These are phyloP conservation scores for Cudoniella acicularis DNA, from an alignment of 495 filamentous ascomycete genomes.

Conservation along the genomic window DNA sequence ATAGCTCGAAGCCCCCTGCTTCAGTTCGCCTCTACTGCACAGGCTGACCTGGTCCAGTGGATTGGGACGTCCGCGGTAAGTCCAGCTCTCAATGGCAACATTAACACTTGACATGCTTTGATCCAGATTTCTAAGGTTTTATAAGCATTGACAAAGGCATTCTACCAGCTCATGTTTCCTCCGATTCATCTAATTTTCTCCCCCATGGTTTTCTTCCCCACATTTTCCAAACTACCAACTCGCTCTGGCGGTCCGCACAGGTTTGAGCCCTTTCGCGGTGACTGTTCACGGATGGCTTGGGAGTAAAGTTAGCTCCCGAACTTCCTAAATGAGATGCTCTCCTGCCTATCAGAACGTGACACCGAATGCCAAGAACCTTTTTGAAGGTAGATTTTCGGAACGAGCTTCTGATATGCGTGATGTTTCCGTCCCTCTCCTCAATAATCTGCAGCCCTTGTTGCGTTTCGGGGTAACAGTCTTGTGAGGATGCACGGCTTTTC, in stretches of 20 bases:
- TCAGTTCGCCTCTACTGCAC: background rate
- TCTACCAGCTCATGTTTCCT: background rate
- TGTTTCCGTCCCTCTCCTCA: background rate
- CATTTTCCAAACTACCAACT: background rate
- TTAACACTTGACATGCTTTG: background rate
- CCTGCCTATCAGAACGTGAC: background rate
- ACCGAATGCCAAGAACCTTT: background rate
- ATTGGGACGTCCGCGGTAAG: too few species aligned
- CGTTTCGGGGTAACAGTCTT: too few species aligned
- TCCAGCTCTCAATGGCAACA: background rate
- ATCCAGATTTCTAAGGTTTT: background rate
- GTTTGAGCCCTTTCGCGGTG: too few species aligned
- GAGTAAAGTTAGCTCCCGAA: background rate
- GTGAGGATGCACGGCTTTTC: too few species aligned
- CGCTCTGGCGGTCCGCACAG: too few species aligned
- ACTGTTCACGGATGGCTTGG: background rate
- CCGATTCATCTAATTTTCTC: background rate
- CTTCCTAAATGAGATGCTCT: background rate
- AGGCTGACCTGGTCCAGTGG: background rate
- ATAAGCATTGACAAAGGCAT: background rate
- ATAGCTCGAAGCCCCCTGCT: background rate
- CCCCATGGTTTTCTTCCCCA: background rate
- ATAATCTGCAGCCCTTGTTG: too few species aligned
- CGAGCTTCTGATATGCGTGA: background rate
- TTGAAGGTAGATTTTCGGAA: too few species aligned